Evolutionary conservation across 1,284 basidiomycete species (phyloP).

Genomic region (Tremellales sp.): DNA sequence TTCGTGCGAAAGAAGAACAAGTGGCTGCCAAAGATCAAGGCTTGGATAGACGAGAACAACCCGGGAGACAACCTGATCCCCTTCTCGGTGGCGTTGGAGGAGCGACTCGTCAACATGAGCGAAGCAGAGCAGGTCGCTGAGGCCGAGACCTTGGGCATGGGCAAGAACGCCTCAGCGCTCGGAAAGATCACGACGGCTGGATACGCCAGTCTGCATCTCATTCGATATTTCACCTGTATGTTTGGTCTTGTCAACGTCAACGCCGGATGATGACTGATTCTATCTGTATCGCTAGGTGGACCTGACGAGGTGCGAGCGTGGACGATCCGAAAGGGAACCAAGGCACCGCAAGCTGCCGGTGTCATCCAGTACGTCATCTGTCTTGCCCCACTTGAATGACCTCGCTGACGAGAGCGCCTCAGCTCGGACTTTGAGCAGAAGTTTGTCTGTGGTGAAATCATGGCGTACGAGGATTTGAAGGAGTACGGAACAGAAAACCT

Average conservation of each 20-base stretch:
- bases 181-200: conserved; percentile 91
- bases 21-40: conserved; percentile 98
- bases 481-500: conserved; percentile 85
- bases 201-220: conserved; percentile 81
- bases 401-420: background rate
- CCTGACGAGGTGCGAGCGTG: conserved; percentile 96
- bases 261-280: conserved; percentile 1
- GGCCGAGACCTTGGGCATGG: conserved; percentile 56
- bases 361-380: conserved; percentile 84
- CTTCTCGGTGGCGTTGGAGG: conserved; percentile 94
- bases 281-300: conserved; percentile 50
- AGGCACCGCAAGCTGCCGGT: conserved; percentile 95
- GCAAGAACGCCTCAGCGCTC: conserved; percentile 58
- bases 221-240: conserved; percentile 88
- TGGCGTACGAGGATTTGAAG: conserved; percentile 85
- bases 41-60: conserved; percentile 97
- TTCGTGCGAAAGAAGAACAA: conserved; percentile 99
- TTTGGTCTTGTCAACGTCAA: background rate
- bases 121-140: conserved; percentile 68
- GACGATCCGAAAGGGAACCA: conserved; percentile 91
- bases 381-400: no score
- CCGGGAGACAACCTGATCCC: conserved; percentile 94
- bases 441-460: conserved; percentile 99
- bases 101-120: conserved; percentile 69
- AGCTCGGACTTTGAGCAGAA: conserved; percentile 63